phyloP scores from a whole-genome alignment of 2,329 filamentous ascomycete genomes.

The Myriosclerotinia scirpicola region DNA sequence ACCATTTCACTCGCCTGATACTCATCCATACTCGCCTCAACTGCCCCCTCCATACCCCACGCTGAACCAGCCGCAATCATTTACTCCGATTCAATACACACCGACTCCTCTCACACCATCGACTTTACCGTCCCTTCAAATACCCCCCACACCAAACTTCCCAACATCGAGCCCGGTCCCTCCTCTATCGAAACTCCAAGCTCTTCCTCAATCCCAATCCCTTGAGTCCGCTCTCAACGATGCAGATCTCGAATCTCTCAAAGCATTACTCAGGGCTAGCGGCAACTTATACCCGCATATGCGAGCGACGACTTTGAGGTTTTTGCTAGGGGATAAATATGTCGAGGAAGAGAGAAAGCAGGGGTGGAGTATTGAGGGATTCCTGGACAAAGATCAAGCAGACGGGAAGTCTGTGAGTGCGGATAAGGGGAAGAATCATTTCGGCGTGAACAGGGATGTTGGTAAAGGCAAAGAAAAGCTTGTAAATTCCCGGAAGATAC shows the following conservation, averaged over 20 bases:
- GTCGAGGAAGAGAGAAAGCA: not conserved
- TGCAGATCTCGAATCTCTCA: not conserved
- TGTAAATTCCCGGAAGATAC: not conserved
- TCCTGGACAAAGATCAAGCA: not conserved
- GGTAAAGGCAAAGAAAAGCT: not conserved
- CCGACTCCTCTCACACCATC: not conserved
- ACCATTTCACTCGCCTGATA: not conserved
- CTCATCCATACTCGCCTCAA: not conserved
- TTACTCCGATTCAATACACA: not conserved
- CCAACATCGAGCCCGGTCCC: not conserved
- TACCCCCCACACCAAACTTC: not conserved
- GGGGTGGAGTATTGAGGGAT: not conserved
- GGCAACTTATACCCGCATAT: slow-evolving; percentile 9
- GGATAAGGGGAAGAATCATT: not conserved
- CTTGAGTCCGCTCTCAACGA: not conserved
- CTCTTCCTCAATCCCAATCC: not conserved
- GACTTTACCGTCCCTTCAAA: not conserved
- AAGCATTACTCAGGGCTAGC: not conserved
- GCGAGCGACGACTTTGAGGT: not conserved
- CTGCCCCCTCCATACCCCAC: not conserved
- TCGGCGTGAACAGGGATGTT: not conserved
- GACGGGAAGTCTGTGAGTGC: too few species aligned
- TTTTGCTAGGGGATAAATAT: slow-evolving; percentile 1
- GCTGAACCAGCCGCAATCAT: not conserved
- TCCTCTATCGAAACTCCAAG: not conserved